Evolutionary conservation across 2,329 filamentous ascomycete genomes (phyloP).

Genomic region (Colletotrichum echinochloae): DNA sequence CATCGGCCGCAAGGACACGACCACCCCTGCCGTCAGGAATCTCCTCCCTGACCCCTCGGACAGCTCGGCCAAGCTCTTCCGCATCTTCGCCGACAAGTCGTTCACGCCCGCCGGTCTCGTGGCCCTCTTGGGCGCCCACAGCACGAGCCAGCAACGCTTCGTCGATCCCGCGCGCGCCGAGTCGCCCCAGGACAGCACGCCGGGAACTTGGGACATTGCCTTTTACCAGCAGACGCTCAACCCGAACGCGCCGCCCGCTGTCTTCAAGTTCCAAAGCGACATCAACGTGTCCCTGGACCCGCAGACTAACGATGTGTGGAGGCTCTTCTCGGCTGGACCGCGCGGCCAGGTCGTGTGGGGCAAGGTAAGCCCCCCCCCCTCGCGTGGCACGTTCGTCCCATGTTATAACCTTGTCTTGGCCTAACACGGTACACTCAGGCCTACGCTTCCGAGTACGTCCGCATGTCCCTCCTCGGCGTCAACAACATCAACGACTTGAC

Average conservation of each 20-base stretch:
- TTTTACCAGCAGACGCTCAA: constrained; percentile 60
- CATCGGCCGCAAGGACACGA: constrained; percentile 63
- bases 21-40: constrained; percentile 51
- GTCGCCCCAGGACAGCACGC: constrained; percentile 63
- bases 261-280: constrained; percentile 58
- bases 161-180: constrained; percentile 55
- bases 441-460: constrained; percentile 65
- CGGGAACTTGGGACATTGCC: constrained; percentile 64
- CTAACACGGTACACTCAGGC: constrained; percentile 49
- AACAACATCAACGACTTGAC: constrained; percentile 67
- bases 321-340: constrained; percentile 49
- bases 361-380: constrained; percentile 48
- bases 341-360: constrained; percentile 56
- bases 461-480: constrained; percentile 66
- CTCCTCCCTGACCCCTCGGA: constrained; percentile 58
- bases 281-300: constrained; percentile 53
- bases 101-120: constrained; percentile 63
- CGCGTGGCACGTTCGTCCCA: constrained; percentile 12
- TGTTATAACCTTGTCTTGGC: constrained; percentile 3
- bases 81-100: constrained; percentile 65
- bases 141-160: constrained; percentile 61
- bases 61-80: constrained; percentile 61
- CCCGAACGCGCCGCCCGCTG: constrained; percentile 48
- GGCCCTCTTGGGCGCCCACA: constrained; percentile 67
- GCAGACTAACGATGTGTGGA: constrained; percentile 52